Evolutionary conservation across 2,329 filamentous ascomycete genomes (phyloP), one percentile per base, ranked within the genome.

Genomic region (Claviceps humidiphila): DNA sequence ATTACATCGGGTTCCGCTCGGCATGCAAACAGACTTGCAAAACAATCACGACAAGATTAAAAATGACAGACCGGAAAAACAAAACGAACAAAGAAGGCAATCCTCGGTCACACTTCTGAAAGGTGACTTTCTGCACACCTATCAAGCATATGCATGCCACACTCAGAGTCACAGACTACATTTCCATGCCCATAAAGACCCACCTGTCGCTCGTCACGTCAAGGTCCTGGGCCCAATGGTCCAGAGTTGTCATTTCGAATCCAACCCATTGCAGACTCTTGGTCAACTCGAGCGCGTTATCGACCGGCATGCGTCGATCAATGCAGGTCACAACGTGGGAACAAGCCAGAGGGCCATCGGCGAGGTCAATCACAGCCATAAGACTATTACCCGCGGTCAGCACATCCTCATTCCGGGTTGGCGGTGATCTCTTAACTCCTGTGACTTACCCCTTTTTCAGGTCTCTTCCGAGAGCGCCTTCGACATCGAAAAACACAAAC

Each of bases 231-330:
- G 80, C 77, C 84, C 89, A 95, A 59, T 81, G 78, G 59, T 89
- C 84, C 44, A 96, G 75, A 24, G 87, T 91, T 49, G 81, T 82
- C 58, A 91, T 77, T 64, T 87, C 86, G 64, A 95, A 95, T 52
- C 90, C 90, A 58, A 94, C 90, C 90, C 90, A 96, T 66, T 89
- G 87, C 50, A 96, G 78, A 62, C 89, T 90, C 67, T 85, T 88
- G 62, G 85, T 81, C 59, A 91, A 74, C 54, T 82, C 74, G 59
- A 84, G 80, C 53, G 78, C 73, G 56, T 87, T 81, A 54, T 77
- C 71, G 26, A 75, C 69, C 41, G 80, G 75, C 56, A 84, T 80
- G 46, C 74, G 73, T 57, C 89, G 85, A 66, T 91, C 88, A 56
- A 95, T 76, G 68, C 87, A 90, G 61, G 89, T 81, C 57, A 94